A percentile compares a stretch with the other conserved stretches of the same genome.
Evolutionary conservation across 2,329 filamentous ascomycete genomes (phyloP).

Genomic region (Alternaria brassicicola): DNA sequence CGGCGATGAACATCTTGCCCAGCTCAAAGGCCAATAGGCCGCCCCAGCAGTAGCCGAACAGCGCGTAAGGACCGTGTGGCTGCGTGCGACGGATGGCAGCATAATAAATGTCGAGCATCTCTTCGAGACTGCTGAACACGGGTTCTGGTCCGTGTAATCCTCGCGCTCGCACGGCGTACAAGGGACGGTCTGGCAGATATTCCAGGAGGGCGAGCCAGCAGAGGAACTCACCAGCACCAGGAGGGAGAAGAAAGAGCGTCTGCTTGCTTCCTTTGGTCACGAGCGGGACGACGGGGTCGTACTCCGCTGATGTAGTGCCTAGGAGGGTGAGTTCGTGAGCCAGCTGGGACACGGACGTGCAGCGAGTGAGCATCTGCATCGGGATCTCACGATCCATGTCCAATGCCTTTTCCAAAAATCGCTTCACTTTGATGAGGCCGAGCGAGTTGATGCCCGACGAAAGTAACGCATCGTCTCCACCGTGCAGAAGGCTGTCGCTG

Average conservation of each 20-base stretch:
- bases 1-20: not conserved
- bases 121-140: conserved; percentile 48
- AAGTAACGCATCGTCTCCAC: too few species aligned
- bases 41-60: conserved; percentile 55
- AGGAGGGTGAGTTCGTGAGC: too few species aligned
- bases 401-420: too few species aligned
- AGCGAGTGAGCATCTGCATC: too few species aligned
- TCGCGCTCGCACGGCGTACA: conserved; percentile 56
- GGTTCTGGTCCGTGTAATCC: conserved; percentile 50
- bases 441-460: too few species aligned
- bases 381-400: too few species aligned
- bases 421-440: too few species aligned
- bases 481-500: too few species aligned
- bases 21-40: not conserved
- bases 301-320: too few species aligned
- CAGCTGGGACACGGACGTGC: too few species aligned
- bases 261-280: not conserved
- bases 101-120: conserved; percentile 53
- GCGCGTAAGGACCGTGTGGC: conserved; percentile 58
- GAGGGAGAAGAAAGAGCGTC: conserved; percentile 26
- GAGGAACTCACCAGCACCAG: conserved; percentile 49
- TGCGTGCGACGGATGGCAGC: conserved; percentile 51
- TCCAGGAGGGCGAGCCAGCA: conserved; percentile 47
- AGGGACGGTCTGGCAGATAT: conserved; percentile 51
- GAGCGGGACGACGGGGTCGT: too few species aligned